phyloP scores from a whole-genome alignment of 1,139 yeast genomes.

The Ogataea hybrid region DNA sequence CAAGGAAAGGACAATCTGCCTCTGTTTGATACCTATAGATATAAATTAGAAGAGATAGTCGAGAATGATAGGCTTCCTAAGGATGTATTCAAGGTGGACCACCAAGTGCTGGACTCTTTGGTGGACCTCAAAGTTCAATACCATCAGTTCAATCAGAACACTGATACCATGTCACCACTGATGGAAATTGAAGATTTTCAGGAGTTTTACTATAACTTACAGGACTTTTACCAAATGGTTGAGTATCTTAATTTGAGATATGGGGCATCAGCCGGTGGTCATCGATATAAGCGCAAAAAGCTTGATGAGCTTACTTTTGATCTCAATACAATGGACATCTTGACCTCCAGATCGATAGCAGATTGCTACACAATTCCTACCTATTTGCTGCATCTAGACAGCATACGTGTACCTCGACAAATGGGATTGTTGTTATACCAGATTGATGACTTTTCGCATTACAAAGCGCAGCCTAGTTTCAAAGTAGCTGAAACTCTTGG shows the following conservation, averaged over 20 bases:
- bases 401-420: slow-evolving; percentile 13
- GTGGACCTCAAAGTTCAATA: slow-evolving; percentile 8
- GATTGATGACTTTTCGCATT: slow-evolving; percentile 7
- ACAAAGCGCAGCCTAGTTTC: slow-evolving; percentile 1
- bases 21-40: slow-evolving; percentile 20
- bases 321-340: slow-evolving; percentile 10
- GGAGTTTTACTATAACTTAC: slow-evolving; percentile 9
- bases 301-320: slow-evolving; percentile 11
- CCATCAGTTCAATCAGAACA: slow-evolving; percentile 4
- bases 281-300: slow-evolving; percentile 13
- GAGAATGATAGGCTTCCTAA: slow-evolving; percentile 12
- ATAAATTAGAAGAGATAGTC: slow-evolving; percentile 13
- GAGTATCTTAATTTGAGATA: slow-evolving; percentile 8
- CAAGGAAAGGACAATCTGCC: slow-evolving; percentile 8
- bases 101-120: slow-evolving; percentile 2
- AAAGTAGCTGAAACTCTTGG: slow-evolving; percentile 3
- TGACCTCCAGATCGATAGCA: slow-evolving; percentile 5
- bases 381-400: slow-evolving; percentile 12
- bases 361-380: slow-evolving; percentile 15
- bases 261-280: not conserved
- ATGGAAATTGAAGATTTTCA: slow-evolving; percentile 8
- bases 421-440: slow-evolving; percentile 17
- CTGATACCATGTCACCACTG: slow-evolving; percentile 1
- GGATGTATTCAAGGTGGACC: slow-evolving; percentile 19
- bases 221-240: slow-evolving; percentile 11